Percentiles rank a stretch among this genome's conserved stretches.
Evolutionary conservation across 1,284 basidiomycete species (phyloP).

Genomic region (Ganoderma meredithae): DNA sequence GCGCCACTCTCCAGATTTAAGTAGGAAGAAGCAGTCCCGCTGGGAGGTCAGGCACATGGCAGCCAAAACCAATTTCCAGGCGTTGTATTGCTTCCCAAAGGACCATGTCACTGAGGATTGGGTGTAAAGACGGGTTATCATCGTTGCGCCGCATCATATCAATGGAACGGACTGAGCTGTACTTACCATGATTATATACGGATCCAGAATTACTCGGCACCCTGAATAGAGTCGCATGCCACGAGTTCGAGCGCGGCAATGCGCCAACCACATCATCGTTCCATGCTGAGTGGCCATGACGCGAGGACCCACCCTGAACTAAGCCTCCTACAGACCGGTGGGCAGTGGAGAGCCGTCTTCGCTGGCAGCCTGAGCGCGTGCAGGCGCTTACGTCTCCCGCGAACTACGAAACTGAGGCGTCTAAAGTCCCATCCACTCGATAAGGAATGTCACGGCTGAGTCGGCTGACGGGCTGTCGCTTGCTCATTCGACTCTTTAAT

Average conservation of each 20-base stretch:
- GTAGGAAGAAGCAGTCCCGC: not conserved
- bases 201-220: not conserved
- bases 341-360: too few species aligned
- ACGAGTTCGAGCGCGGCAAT: too few species aligned
- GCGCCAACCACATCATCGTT: too few species aligned
- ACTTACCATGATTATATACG: not conserved
- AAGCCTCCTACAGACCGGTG: too few species aligned
- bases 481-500: not conserved
- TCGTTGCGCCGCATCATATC: not conserved
- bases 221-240: not conserved
- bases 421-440: not conserved
- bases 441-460: not conserved
- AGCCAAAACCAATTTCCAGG: not conserved
- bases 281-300: too few species aligned
- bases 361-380: too few species aligned
- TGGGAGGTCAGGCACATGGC: not conserved
- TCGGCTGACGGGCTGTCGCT: too few species aligned
- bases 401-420: not conserved
- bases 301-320: too few species aligned
- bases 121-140: not conserved
- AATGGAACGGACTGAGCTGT: not conserved
- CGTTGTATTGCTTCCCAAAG: not conserved
- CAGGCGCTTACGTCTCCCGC: too few species aligned
- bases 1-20: not conserved
- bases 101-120: not conserved